Conservation (phyloP, 495 filamentous ascomycete genomes). For the Tetracladium marchalianum region DNA sequence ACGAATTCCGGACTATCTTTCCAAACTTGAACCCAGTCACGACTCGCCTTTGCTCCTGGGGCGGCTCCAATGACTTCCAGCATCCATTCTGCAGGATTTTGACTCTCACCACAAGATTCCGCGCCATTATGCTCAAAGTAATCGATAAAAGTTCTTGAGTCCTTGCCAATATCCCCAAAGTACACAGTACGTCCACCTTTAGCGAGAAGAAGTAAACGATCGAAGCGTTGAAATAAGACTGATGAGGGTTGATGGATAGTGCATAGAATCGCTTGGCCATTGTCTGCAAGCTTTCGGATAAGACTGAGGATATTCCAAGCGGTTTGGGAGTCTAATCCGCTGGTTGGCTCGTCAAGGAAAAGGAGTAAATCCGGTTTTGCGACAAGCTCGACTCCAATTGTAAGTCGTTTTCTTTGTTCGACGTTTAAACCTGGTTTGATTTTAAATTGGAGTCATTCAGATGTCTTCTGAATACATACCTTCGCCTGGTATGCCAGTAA, state of each 20-base stretch:
- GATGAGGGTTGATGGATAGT: constrained; percentile 89
- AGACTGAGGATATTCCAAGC: constrained; percentile 88
- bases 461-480: constrained; percentile 29
- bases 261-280: constrained; percentile 76
- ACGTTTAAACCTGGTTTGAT: constrained; percentile 64
- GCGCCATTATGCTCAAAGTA: constrained; percentile 72
- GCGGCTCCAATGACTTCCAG: constrained; percentile 82
- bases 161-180: constrained; percentile 63
- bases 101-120: constrained; percentile 52
- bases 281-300: constrained; percentile 69
- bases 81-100: constrained; percentile 96
- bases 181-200: constrained; percentile 63
- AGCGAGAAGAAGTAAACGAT: constrained; percentile 61
- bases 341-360: constrained; percentile 80
- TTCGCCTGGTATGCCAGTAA: constrained; percentile 74
- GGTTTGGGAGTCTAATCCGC: constrained; percentile 73
- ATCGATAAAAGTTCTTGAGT: constrained; percentile 45
- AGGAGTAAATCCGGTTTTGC: constrained; percentile 76
- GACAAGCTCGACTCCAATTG: constrained; percentile 81
- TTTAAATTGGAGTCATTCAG: too few species aligned
- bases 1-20: constrained; percentile 61
- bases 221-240: constrained; percentile 81
- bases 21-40: constrained; percentile 79
- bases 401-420: constrained; percentile 78
- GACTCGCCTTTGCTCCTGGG: constrained; percentile 58